A percentile compares a stretch with the other conserved stretches of the same genome.
phyloP scores from a whole-genome alignment of 2,329 filamentous ascomycete species.

The Penicillium sp. region DNA sequence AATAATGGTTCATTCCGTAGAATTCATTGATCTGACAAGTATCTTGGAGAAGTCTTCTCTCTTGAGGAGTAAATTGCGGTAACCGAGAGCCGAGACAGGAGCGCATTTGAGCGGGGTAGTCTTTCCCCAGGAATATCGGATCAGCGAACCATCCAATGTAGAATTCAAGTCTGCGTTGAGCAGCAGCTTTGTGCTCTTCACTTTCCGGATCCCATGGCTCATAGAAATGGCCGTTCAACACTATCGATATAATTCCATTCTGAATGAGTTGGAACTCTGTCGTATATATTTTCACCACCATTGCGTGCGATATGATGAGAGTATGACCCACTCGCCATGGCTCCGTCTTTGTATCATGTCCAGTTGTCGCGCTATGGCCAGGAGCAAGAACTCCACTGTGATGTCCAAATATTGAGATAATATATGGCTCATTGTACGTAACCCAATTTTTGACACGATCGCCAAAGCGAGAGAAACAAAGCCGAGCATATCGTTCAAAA shows the following conservation, averaged over 20 bases:
- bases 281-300: neutral
- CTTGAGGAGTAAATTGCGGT: neutral
- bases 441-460: constrained; percentile 37
- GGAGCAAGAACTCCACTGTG: neutral
- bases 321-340: neutral
- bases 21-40: constrained; percentile 3
- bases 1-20: constrained; percentile 23
- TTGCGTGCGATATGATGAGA: neutral
- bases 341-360: neutral
- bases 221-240: constrained; percentile 13
- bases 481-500: constrained; percentile 28
- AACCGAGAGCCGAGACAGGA: neutral
- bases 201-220: constrained; percentile 31
- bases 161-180: constrained; percentile 24
- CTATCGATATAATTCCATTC: neutral
- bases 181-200: constrained; percentile 19
- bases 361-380: neutral
- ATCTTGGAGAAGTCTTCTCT: neutral
- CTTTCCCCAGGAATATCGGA: constrained; percentile 43
- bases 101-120: constrained; percentile 41
- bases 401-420: constrained; percentile 41
- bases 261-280: neutral
- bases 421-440: constrained; percentile 41
- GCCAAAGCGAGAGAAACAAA: constrained; percentile 37
- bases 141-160: constrained; percentile 45